Evolutionary conservation across 805 yeast species (phyloP).

Genomic region (Metschnikowia cerradonensis): DNA sequence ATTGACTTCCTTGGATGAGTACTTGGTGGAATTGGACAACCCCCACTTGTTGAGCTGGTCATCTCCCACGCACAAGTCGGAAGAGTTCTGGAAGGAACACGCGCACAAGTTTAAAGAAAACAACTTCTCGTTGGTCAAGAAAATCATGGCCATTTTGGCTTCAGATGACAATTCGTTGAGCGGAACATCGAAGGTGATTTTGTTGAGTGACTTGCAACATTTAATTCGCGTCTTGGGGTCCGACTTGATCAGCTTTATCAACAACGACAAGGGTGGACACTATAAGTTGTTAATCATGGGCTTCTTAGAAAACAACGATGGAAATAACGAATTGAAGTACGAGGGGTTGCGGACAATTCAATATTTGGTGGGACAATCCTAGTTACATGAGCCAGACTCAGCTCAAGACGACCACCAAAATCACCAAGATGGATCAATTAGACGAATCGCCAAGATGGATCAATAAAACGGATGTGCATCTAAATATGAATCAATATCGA

Average conservation of each 20-base stretch:
- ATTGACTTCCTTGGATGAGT: constrained; percentile 91
- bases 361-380: constrained; percentile 71
- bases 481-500: neutral
- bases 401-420: too few species aligned
- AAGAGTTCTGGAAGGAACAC: constrained; percentile 88
- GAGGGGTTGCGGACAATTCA: constrained; percentile 97
- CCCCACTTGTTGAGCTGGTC: constrained; percentile 69
- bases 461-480: neutral
- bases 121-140: constrained; percentile 67
- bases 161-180: constrained; percentile 19
- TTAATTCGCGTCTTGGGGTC: constrained; percentile 39
- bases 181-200: constrained; percentile 27
- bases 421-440: too few species aligned
- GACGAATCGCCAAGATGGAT: too few species aligned
- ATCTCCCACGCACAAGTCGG: constrained; percentile 86
- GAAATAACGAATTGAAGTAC: constrained; percentile 83
- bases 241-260: constrained; percentile 35
- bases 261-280: constrained; percentile 46
- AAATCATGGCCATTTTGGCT: constrained; percentile 52
- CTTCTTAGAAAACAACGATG: constrained; percentile 60
- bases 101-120: constrained; percentile 69
- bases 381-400: neutral
- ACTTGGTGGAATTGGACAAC: constrained; percentile 75
- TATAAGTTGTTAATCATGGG: constrained; percentile 79
- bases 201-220: constrained; percentile 41